A percentile compares a stretch with the other conserved stretches of the same genome.
phyloP scores from a whole-genome alignment of 2,329 filamentous ascomycete species.

The Trichophyton benhamiae region DNA sequence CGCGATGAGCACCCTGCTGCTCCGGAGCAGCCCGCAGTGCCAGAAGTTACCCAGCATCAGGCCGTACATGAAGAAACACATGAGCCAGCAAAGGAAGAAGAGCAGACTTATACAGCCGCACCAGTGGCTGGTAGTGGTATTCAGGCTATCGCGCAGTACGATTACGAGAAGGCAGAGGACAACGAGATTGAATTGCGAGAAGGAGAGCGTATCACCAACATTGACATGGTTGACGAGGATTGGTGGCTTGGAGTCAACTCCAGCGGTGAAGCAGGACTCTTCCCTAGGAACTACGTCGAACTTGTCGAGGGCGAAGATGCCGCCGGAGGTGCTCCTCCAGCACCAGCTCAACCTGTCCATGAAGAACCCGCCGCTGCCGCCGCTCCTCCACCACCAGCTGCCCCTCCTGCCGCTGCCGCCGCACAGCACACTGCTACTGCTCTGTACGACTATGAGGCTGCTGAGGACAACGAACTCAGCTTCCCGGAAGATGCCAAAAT shows the following conservation, averaged over 20 bases:
- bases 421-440: slow-evolving; percentile 55
- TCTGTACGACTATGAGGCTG: slow-evolving; percentile 90
- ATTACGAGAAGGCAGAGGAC: slow-evolving; percentile 95
- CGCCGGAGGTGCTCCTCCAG: slow-evolving; percentile 24
- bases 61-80: background rate
- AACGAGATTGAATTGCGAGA: slow-evolving; percentile 89
- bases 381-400: slow-evolving; percentile 26
- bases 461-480: slow-evolving; percentile 75
- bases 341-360: slow-evolving; percentile 28
- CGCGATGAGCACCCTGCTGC: slow-evolving; percentile 32
- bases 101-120: background rate
- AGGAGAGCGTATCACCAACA: slow-evolving; percentile 76
- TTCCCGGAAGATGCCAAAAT: slow-evolving; percentile 85
- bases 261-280: slow-evolving; percentile 72
- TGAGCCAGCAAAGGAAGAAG: background rate
- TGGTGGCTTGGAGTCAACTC: slow-evolving; percentile 97
- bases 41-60: background rate
- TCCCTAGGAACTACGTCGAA: slow-evolving; percentile 96
- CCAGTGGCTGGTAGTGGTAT: slow-evolving; percentile 45
- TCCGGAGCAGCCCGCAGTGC: slow-evolving; percentile 21
- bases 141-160: slow-evolving; percentile 73
- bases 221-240: slow-evolving; percentile 94
- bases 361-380: slow-evolving; percentile 15
- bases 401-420: slow-evolving; percentile 34
- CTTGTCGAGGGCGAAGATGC: slow-evolving; percentile 44